These are phyloP conservation scores for Neofusicoccum parvum DNA, from an alignment of 2,329 filamentous ascomycete genomes.

Conservation along the genomic window DNA sequence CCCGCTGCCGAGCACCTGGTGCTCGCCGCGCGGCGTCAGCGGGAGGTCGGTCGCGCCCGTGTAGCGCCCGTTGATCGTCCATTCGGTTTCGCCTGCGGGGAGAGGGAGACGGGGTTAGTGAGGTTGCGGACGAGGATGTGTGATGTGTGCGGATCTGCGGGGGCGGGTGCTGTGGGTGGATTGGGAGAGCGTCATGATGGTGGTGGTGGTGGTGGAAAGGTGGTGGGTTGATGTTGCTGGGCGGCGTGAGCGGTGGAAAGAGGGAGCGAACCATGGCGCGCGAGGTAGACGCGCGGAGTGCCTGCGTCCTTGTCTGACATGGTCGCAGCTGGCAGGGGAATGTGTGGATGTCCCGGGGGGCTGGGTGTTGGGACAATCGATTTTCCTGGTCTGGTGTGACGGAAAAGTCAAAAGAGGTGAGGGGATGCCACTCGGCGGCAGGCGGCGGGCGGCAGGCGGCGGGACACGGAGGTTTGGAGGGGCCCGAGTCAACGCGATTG, in stretches of 20 bases:
- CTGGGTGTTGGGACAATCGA: neutral
- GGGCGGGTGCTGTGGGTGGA: too few species aligned
- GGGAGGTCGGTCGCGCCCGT: conserved; percentile 50
- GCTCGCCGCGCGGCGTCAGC: conserved; percentile 35
- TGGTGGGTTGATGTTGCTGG: neutral
- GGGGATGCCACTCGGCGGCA: too few species aligned
- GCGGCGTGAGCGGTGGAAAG: neutral
- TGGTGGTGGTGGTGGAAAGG: conserved; percentile 62
- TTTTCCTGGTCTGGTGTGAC: neutral
- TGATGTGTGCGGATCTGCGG: neutral
- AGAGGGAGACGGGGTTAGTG: conserved; percentile 60
- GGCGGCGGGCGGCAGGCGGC: too few species aligned
- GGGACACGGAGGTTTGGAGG: neutral
- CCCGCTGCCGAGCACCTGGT: conserved; percentile 50
- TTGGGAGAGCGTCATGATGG: conserved; percentile 27
- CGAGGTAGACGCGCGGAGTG: conserved; percentile 29
- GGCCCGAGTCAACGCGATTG: neutral
- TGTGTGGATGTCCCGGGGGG: neutral
- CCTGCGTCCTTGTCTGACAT: conserved; percentile 30
- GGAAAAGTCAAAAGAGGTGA: neutral
- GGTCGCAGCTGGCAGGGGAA: neutral
- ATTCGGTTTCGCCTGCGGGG: conserved; percentile 46
- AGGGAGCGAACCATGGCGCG: conserved; percentile 27
- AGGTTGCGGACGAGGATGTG: conserved; percentile 58
- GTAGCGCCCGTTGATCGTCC: conserved; percentile 51